A percentile compares a stretch with the other conserved stretches of the same genome.
phyloP scores from a whole-genome alignment of 2,329 filamentous ascomycete species.

The Mollisia scopiformis region DNA sequence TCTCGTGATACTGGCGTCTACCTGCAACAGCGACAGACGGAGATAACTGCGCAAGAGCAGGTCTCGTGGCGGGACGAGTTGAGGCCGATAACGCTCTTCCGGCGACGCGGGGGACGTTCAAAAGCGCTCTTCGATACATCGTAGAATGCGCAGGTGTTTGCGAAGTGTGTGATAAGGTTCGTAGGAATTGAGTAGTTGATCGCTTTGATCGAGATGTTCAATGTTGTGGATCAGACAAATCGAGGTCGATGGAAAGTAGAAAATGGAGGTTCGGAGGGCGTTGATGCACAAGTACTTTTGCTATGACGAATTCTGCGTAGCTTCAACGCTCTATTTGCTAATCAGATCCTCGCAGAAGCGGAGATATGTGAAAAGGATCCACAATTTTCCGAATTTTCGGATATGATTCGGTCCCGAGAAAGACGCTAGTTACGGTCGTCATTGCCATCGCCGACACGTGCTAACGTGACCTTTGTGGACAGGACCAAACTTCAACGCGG shows the following conservation, averaged over 20 bases:
- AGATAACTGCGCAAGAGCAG: constrained; percentile 25
- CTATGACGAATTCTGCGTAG: neutral
- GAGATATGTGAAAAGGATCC: neutral
- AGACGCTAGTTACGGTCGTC: neutral
- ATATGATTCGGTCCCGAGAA: neutral
- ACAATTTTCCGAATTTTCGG: neutral
- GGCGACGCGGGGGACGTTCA: constrained; percentile 32
- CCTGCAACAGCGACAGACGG: constrained; percentile 30
- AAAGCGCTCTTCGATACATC: constrained; percentile 37
- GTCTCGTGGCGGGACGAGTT: constrained; percentile 28
- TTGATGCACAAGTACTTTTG: neutral
- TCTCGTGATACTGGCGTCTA: constrained; percentile 39
- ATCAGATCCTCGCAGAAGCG: constrained; percentile 7
- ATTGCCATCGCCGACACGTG: neutral
- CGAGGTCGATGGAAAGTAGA: constrained; percentile 1
- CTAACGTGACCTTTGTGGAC: neutral
- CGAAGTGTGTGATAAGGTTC: neutral
- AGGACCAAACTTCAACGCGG: neutral
- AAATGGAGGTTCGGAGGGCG: constrained; percentile 1
- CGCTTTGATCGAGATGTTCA: neutral
- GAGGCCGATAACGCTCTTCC: constrained; percentile 34
- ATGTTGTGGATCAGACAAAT: neutral
- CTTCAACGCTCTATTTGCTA: neutral
- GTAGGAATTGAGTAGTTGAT: neutral
- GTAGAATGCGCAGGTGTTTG: constrained; percentile 4